These are phyloP conservation scores for Ophiostoma himal-ulmi DNA, from an alignment of 2,329 filamentous ascomycete genomes.

Conservation along the genomic window DNA sequence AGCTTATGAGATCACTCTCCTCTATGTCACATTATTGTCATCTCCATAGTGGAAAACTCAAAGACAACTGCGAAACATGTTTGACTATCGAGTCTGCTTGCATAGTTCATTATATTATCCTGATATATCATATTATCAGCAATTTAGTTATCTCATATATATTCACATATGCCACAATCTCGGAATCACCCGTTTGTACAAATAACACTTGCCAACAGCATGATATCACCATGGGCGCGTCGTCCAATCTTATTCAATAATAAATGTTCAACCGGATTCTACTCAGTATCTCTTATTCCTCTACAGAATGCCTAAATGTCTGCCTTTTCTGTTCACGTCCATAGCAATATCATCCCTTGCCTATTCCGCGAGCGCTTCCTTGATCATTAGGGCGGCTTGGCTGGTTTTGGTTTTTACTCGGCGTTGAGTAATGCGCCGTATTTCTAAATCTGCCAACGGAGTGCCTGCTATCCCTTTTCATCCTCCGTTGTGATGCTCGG, in stretches of 20 bases:
- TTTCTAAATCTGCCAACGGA: neutral
- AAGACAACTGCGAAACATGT: neutral
- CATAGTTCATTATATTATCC: neutral
- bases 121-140: neutral
- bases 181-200: neutral
- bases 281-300: neutral
- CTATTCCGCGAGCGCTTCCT: neutral
- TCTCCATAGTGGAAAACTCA: neutral
- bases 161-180: neutral
- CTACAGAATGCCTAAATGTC: neutral
- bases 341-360: neutral
- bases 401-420: neutral
- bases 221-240: constrained; percentile 1
- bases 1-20: no score
- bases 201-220: neutral
- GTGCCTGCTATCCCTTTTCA: neutral
- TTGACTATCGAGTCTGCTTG: neutral
- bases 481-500: neutral
- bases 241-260: neutral
- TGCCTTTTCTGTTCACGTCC: neutral
- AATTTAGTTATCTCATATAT: neutral
- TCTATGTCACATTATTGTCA: no score
- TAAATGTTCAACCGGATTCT: no score
- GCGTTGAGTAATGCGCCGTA: neutral
- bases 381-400: neutral